Evolutionary conservation across 352 stramenopile genomes (phyloP), one percentile per base, ranked within the genome.

Genomic region (Phytophthora crassamura): DNA sequence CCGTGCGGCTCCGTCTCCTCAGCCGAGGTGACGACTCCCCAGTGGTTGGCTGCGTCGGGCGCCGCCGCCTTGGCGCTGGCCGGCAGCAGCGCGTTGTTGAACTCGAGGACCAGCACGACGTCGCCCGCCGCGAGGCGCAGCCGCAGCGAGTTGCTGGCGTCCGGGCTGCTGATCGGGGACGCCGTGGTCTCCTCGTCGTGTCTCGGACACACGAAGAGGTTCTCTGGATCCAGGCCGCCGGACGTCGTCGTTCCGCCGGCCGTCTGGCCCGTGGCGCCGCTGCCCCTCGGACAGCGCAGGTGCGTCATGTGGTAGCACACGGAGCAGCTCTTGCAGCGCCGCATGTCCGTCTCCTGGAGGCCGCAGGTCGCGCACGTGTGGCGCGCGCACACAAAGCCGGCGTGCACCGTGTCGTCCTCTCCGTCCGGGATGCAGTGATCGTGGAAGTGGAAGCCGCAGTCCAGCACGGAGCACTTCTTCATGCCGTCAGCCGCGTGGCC

Each of bases 401-500:
- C 25, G 34, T 67, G 64, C 10, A 64, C 43, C 2, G 48, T 59
- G 32, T 59, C 50, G 16, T 59, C 40, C n/a, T 43, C 41, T 20
- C 15, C 22, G 4, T 50, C 11, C 5, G 67, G 52, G 16, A 82
- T 40, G 63, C 77, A 89, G 32, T 69, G 59, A 5, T 69, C 46
- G 50, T 94, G 86, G 65, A 86, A 90, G 43, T 80, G 86, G 39
- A 75, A 78, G 11, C 84, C 83, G 33, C 86, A 94, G 46, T 87
- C 67, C 2, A 67, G 11, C 11, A 91, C 58, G 3, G 69, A 65
- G 55, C 86, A 94, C 22, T 66, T 72, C 9, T 73, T 42, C 47
- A 90, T 73, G 38, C 84, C 75, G 32, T 86, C 70, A 46, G 54
- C 58, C 39, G 84, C 75, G 58, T 89, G 72, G 50, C 84, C 86